Base-by-base conservation (phyloP, 768 basidiomycete genomes). In the Hygrophoropsis aurantiaca region DNA sequence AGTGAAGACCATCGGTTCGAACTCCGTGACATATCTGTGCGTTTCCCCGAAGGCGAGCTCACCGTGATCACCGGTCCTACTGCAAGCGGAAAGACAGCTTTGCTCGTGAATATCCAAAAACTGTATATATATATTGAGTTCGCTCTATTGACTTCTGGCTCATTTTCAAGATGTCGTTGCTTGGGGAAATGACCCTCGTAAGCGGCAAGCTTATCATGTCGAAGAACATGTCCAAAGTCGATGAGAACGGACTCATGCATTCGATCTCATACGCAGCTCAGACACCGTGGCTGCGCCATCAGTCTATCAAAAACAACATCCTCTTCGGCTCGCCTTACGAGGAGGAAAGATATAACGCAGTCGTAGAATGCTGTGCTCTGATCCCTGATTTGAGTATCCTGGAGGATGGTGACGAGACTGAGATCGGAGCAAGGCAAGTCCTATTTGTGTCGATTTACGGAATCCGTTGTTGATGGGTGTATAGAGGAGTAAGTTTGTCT, bases 311-410 rank as follows among this genome's bases (percentile, higher is more conserved):
- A 53, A 84, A 85, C 34, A 92, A 94, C 58, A 89, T 94, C 58
- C 66, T 89, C 9, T 92, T 92, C 60, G 88, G 87, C 0, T 78
- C 79, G 52, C 81, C 82, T 1, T 69, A 62, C 34, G 85, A 88
- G 43, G 81, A 87, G 51, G 80, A 83, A 51, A 72, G 90, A 40
- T 94, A 94, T 54, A 68, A 84, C 10, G 73, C 71, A 0, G 90
- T 92, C 21, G 62, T 94, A n/a, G 84, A 91, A 42, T 86, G 82
- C 11, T 97, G 94, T 58, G 93, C 92, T 1, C 65, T 98, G 44
- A 69, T 62, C 23, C 81, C 87, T 0, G 95, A 98, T 70, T 65
- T 98, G 46, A 80, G 86, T 5, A 78, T 93, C 10, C 65, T 97
- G 1, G 90, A 94, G 47, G 85, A 94, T 57, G 95, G 95, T 0